These are phyloP conservation scores for Lactarius pseudohatsudake DNA, from an alignment of 768 basidiomycete genomes.

Conservation along the genomic window DNA sequence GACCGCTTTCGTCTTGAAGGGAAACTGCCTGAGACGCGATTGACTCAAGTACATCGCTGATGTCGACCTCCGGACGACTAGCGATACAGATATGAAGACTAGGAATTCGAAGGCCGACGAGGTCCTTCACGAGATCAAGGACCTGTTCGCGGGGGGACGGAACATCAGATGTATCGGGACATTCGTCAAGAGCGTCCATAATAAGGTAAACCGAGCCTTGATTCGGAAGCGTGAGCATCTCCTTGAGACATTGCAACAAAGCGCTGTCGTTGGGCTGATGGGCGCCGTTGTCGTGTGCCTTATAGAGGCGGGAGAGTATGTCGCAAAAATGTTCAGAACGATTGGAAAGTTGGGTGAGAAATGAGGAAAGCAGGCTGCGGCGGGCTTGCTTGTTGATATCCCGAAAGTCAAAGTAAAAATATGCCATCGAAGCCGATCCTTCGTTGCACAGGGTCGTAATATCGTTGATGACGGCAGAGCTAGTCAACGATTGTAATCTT, in stretches of 20 bases:
- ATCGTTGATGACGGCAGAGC: neutral
- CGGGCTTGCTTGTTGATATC: neutral
- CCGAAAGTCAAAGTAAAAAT: neutral
- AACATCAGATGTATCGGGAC: neutral
- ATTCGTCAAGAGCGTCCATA: slow-evolving; percentile 2
- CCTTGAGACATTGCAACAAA: neutral
- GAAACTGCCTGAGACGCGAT: neutral
- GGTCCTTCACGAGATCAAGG: neutral
- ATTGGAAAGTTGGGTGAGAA: neutral
- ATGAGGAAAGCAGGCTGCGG: neutral
- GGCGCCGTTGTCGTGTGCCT: neutral
- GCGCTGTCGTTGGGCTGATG: neutral
- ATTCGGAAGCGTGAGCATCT: neutral
- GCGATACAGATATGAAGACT: neutral
- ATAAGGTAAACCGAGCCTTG: neutral
- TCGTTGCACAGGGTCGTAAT: neutral
- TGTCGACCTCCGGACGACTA: neutral
- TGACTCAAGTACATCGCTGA: neutral
- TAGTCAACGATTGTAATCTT: neutral
- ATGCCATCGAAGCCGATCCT: neutral
- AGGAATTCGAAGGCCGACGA: neutral
- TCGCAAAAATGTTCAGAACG: neutral
- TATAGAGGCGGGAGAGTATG: neutral
- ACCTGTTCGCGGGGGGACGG: neutral
- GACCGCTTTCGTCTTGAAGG: neutral